Conservation (phyloP, 192 early-diverging fungal genomes). For the Coemansia sp. region DNA sequence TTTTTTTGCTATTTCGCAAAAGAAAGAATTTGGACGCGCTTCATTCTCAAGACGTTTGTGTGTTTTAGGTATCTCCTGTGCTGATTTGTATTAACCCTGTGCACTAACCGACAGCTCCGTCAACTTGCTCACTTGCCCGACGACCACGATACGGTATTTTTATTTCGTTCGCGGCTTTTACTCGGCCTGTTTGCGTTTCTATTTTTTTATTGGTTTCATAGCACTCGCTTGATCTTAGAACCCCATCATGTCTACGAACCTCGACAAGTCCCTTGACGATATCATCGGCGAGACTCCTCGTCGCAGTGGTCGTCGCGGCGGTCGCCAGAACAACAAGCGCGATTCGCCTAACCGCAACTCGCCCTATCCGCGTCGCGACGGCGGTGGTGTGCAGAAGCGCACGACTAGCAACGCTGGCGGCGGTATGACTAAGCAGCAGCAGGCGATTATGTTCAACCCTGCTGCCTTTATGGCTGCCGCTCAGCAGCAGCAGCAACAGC, state of each 20-base stretch:
- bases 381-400: conserved; percentile 37
- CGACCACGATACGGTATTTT: neutral
- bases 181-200: neutral
- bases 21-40: neutral
- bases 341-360: conserved; percentile 30
- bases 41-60: neutral
- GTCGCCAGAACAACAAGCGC: conserved; percentile 15
- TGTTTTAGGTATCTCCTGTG: neutral
- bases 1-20: neutral
- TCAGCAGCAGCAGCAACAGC: conserved; percentile 24
- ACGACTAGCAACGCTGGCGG: conserved; percentile 12
- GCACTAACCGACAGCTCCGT: conserved; percentile 1
- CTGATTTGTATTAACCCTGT: neutral
- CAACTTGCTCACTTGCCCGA: neutral
- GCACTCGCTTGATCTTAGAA: neutral
- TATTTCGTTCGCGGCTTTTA: neutral
- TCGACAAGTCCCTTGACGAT: conserved; percentile 53
- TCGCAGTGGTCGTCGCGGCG: conserved; percentile 16
- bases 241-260: conserved; percentile 39
- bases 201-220: conserved; percentile 5
- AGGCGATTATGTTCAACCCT: conserved; percentile 46
- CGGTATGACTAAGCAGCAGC: conserved; percentile 16
- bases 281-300: conserved; percentile 44
- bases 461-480: conserved; percentile 33
- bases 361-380: conserved; percentile 42